phyloP scores from a whole-genome alignment of 352 stramenopile genomes.

The Peronospora belbahrii region DNA sequence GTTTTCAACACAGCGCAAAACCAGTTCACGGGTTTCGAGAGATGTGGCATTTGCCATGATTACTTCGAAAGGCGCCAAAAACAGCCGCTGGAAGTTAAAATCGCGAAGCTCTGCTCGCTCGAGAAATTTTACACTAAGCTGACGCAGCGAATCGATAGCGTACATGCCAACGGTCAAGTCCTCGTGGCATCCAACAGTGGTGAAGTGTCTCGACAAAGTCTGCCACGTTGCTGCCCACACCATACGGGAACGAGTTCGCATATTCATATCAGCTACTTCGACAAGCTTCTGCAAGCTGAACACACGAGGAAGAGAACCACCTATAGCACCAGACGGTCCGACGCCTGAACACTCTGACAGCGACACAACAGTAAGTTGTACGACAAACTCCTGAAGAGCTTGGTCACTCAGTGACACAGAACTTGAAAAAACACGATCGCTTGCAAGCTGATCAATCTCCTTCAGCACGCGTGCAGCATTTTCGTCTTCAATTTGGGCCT shows the following conservation, averaged over 20 bases:
- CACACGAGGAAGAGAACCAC: conserved; percentile 81
- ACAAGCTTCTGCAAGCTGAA: conserved; percentile 99
- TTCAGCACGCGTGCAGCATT: conserved; percentile 77
- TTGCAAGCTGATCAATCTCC: conserved; percentile 81
- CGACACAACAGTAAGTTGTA: conserved; percentile 86
- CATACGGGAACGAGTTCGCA: conserved; percentile 92
- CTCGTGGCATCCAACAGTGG: conserved; percentile 92
- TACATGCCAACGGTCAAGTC: conserved; percentile 97
- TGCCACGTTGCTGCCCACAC: conserved; percentile 98
- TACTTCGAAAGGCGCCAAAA: conserved; percentile 95
- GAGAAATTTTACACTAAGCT: conserved; percentile 99
- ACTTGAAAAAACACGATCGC: conserved; percentile 89
- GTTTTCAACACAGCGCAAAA: conserved; percentile 89
- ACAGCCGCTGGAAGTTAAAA: conserved; percentile 99
- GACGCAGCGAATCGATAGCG: conserved; percentile 97
- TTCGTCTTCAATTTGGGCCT: conserved; percentile 69
- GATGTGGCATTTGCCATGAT: conserved; percentile 86
- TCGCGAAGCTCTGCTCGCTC: conserved; percentile 96
- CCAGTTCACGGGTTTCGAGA: conserved; percentile 84
- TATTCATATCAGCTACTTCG: conserved; percentile 99
- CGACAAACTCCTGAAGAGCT: conserved; percentile 87
- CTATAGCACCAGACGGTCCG: conserved; percentile 28
- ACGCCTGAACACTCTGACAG: conserved; percentile 81
- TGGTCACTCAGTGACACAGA: conserved; percentile 69
- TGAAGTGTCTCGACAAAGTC: conserved; percentile 96